Percentiles rank a stretch among this genome's conserved stretches.
Evolutionary conservation across 208 protist genomes (phyloP).

Genomic region (Acanthamoeba divionensis): DNA sequence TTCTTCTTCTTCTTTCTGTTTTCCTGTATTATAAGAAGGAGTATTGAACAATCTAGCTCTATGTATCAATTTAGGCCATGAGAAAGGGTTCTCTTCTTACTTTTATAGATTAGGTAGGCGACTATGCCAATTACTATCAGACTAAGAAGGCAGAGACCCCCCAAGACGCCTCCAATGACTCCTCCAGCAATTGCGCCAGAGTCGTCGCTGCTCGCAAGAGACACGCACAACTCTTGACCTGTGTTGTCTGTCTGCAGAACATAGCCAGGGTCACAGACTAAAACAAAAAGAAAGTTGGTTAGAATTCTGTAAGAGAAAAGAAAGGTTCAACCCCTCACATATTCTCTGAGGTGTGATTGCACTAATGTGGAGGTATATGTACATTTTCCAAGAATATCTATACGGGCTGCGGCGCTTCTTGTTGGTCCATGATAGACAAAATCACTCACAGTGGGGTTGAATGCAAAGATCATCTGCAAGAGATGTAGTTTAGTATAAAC

Average conservation of each 20-base stretch:
- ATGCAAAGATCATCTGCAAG: slow-evolving; percentile 27
- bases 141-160: neutral
- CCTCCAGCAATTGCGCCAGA: neutral
- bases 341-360: too few relatives aligned
- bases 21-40: neutral
- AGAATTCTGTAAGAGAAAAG: neutral
- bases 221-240: neutral
- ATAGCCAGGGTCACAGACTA: neutral
- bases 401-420: neutral
- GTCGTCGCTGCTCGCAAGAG: neutral
- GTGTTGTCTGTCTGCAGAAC: neutral
- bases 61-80: too few relatives aligned
- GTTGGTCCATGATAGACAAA: slow-evolving; percentile 36
- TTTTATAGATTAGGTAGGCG: too few relatives aligned
- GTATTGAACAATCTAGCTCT: neutral
- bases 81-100: too few relatives aligned
- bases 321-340: too few relatives aligned
- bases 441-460: neutral
- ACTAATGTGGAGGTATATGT: too few relatives aligned
- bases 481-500: neutral
- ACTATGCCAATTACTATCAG: too few relatives aligned
- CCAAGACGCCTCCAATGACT: neutral
- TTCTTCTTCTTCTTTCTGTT: neutral
- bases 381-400: neutral
- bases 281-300: neutral